Evolutionary conservation across 495 filamentous ascomycete species (phyloP), one percentile per base, ranked within the genome.

Genomic region (Xylaria longipes): DNA sequence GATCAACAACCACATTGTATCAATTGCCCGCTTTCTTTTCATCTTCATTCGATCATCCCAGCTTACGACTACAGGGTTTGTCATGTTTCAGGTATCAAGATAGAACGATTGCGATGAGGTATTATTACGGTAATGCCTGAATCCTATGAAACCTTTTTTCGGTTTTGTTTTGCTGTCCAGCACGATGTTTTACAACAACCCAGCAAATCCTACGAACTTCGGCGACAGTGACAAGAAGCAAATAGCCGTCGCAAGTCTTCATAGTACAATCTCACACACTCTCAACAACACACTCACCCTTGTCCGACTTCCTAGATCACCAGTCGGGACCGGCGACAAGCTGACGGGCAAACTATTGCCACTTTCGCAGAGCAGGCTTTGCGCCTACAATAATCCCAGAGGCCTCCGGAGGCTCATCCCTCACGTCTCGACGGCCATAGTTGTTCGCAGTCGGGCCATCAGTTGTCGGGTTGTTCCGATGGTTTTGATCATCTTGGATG

Each of bases 281-380:
- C 29, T 52, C 29, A 35, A 35, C 8, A 35, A 3, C 20, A 52
- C 11, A 15, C 17, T 60, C 57, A 22, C n/a, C 5, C 2, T n/a
- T 37, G 4, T 60, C 20, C 20, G 9, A 56, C 65, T 52, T n/a
- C 20, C 33, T 52, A 22, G 45, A 25, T 45, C 60, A 57, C 60
- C 60, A 71, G n/a, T 71, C 60, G 20, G 15, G 29, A 1, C 60
- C 69, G 25, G 60, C 60, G 14, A 56, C 41, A 15, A 62, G 12
- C 4, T 66, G 61, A 58, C 50, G 69, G 20, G 58, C 61, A 60
- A 66, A 50, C 14, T 60, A 50, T 25, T 71, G 62, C 69, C 69
- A 71, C 3, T 50, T 45, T 48, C 50, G 48, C 39, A 65, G 50
- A 27, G 50, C 17, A 17, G 69, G 37, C 35, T 56, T 66, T 12